Evolutionary conservation across 2,329 filamentous ascomycete species (phyloP).

Genomic region (Xylaria hypoxylon): DNA sequence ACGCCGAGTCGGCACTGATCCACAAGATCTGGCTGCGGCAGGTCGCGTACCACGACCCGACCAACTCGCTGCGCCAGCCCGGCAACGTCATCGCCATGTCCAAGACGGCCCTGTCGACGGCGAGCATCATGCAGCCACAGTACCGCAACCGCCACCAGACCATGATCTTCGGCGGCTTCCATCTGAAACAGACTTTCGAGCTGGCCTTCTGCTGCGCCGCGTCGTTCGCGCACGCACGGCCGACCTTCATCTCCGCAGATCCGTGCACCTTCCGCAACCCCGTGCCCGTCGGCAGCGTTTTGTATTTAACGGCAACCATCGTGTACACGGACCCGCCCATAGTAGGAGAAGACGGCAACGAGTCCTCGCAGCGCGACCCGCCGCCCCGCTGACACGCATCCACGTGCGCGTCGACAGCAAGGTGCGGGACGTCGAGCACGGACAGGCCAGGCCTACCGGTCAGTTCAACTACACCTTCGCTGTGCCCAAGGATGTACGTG

Average conservation of each 20-base stretch:
- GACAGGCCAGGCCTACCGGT: constrained; percentile 72
- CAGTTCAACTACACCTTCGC: constrained; percentile 78
- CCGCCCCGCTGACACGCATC: constrained; percentile 60
- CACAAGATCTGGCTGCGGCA: constrained; percentile 80
- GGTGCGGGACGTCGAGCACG: constrained; percentile 74
- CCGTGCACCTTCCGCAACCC: constrained; percentile 81
- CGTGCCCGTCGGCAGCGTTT: constrained; percentile 78
- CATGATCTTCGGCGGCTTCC: constrained; percentile 83
- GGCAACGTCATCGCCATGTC: constrained; percentile 66
- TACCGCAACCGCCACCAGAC: constrained; percentile 69
- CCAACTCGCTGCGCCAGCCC: constrained; percentile 50
- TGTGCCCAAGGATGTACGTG: constrained; percentile 54
- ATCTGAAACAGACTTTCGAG: constrained; percentile 80
- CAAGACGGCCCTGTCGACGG: constrained; percentile 67
- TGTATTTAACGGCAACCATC: constrained; percentile 78
- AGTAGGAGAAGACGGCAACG: constrained; percentile 62
- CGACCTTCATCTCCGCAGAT: constrained; percentile 78
- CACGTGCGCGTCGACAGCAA: constrained; percentile 79
- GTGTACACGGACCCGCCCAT: constrained; percentile 75
- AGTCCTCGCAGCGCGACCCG: constrained; percentile 45
- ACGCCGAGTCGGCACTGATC: constrained; percentile 77
- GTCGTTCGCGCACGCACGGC: constrained; percentile 75
- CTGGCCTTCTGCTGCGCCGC: constrained; percentile 81
- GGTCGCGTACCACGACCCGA: constrained; percentile 66
- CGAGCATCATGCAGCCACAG: constrained; percentile 79